Conservation (phyloP, 768 basidiomycete genomes). For the Boletus speciosus region DNA sequence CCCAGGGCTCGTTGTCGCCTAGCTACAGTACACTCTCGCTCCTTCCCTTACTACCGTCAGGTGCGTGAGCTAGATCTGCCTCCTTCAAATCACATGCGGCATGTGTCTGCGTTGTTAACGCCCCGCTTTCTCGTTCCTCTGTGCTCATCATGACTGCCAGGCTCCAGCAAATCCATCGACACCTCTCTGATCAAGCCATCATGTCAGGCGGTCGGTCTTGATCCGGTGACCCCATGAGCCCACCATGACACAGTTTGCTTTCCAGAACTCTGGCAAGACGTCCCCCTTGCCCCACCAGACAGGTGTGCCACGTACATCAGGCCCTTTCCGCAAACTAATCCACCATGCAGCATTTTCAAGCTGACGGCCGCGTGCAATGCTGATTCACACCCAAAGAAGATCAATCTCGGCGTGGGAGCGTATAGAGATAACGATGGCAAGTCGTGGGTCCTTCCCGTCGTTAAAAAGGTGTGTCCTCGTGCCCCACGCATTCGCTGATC, state of each 20-base stretch:
- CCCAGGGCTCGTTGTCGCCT: neutral
- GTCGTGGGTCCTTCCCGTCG: constrained; percentile 90
- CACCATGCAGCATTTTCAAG: constrained; percentile 71
- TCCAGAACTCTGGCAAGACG: constrained; percentile 68
- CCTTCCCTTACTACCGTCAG: neutral
- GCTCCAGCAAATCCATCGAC: constrained; percentile 56
- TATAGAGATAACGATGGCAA: constrained; percentile 86
- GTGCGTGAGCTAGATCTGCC: neutral
- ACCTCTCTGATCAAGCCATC: constrained; percentile 40
- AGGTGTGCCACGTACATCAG: constrained; percentile 43
- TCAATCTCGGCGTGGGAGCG: constrained; percentile 91
- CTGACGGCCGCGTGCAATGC: constrained; percentile 87
- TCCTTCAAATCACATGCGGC: constrained; percentile 20
- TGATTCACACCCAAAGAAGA: constrained; percentile 70
- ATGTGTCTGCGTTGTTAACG: neutral
- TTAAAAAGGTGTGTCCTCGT: constrained; percentile 64
- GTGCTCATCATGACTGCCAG: constrained; percentile 48
- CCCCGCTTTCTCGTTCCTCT: too few relatives aligned
- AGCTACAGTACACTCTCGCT: neutral
- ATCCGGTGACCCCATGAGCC: constrained; percentile 2
- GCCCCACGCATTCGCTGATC: neutral
- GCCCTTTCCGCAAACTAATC: constrained; percentile 1
- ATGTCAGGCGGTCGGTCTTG: constrained; percentile 54
- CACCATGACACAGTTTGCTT: neutral
- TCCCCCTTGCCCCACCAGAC: constrained; percentile 83